Percentiles rank a stretch among this genome's conserved stretches.
Conservation (phyloP, 306 rosid species). For the Carpinus viminea region DNA sequence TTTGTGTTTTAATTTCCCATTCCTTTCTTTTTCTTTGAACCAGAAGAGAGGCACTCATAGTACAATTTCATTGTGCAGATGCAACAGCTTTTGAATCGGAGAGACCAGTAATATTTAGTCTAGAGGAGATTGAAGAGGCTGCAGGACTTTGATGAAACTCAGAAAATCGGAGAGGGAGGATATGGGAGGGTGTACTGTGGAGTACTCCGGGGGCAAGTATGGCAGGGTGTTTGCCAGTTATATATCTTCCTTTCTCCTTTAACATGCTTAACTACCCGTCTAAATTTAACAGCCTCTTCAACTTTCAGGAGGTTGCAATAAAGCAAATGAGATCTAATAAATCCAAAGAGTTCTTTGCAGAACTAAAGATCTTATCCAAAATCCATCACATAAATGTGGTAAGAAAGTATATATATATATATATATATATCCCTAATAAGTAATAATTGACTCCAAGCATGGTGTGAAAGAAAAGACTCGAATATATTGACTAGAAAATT, state of each 20-base stretch:
- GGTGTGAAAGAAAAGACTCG: not conserved
- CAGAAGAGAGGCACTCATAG: slow-evolving; percentile 18
- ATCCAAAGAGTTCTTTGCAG: slow-evolving; percentile 83
- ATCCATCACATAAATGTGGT: slow-evolving; percentile 60
- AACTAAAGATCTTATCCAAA: slow-evolving; percentile 73
- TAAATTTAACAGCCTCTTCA: slow-evolving; percentile 22
- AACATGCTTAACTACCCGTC: not conserved
- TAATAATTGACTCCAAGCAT: not conserved
- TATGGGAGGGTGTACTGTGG: slow-evolving; percentile 76
- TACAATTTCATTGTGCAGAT: slow-evolving; percentile 39
- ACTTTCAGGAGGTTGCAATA: slow-evolving; percentile 75
- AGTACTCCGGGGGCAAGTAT: slow-evolving; percentile 60
- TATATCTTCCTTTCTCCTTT: not conserved
- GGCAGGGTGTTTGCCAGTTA: slow-evolving; percentile 18
- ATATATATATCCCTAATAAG: no score
- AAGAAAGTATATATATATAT: not conserved
- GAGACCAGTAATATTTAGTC: slow-evolving; percentile 46
- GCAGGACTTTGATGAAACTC: slow-evolving; percentile 58
- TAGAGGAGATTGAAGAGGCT: slow-evolving; percentile 72
- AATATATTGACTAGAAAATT: slow-evolving; percentile 14
- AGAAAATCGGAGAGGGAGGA: slow-evolving; percentile 81
- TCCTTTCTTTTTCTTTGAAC: not conserved
- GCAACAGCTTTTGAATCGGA: slow-evolving; percentile 63
- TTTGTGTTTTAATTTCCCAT: not conserved
- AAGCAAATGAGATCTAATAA: slow-evolving; percentile 80